Percentiles rank a stretch among this genome's conserved stretches.
Conservation (phyloP, 441 rosid genomes). For the Populus hybrid region DNA sequence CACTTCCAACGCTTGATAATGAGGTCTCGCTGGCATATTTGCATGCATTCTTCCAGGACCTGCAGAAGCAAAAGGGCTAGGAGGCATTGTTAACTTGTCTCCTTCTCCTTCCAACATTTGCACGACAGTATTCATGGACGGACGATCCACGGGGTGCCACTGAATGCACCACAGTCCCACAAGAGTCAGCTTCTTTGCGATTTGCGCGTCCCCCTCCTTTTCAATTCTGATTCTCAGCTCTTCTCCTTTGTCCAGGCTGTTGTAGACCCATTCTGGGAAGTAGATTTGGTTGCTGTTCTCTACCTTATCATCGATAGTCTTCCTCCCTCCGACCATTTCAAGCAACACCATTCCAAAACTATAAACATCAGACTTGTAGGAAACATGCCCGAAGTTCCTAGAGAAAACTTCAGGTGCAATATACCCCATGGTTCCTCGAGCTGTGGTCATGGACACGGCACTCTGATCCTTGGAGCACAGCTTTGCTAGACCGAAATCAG, state of each 20-base stretch:
- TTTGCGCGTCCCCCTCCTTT: conserved; percentile 19
- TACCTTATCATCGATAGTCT: no score
- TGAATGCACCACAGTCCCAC: conserved; percentile 33
- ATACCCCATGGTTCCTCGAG: conserved; percentile 27
- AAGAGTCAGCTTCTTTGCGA: conserved; percentile 28
- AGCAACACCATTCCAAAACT: no score
- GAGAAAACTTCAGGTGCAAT: no score
- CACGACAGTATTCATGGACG: conserved; percentile 27
- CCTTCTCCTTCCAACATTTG: conserved; percentile 34
- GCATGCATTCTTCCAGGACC: conserved; percentile 1
- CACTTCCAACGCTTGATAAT: conserved; percentile 7
- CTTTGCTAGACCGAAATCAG: conserved; percentile 15
- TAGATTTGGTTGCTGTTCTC: no score
- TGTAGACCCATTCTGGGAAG: no score
- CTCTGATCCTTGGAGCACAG: conserved; percentile 17
- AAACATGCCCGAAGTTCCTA: conserved; percentile 23
- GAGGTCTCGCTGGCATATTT: background rate
- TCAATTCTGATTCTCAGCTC: conserved; percentile 17
- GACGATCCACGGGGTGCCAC: conserved; percentile 30
- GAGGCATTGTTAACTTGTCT: background rate
- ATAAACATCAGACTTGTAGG: conserved; percentile 24
- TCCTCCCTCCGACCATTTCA: no score
- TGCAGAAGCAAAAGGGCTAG: conserved; percentile 27
- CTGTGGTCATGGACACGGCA: conserved; percentile 18
- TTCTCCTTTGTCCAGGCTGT: conserved; percentile 20